Percentiles rank a stretch among this genome's conserved stretches.
phyloP scores from a whole-genome alignment of 1,284 basidiomycete genomes.

The Cerrena zonata region DNA sequence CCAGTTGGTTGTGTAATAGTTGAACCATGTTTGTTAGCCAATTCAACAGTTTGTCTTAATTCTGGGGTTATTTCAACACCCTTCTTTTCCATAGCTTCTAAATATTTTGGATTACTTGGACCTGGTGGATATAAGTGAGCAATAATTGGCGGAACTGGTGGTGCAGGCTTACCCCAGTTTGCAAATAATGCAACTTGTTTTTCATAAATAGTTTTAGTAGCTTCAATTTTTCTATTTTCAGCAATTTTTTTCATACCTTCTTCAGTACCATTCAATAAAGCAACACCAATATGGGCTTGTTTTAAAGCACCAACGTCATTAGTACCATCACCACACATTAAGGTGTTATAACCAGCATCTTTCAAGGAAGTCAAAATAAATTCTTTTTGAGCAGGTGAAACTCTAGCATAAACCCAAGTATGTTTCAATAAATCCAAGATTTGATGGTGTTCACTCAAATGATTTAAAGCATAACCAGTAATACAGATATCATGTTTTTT shows the following conservation, averaged over 20 bases:
- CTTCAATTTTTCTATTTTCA: slow-evolving; percentile 81
- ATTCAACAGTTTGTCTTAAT: slow-evolving; percentile 82
- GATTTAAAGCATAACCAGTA: slow-evolving; percentile 86
- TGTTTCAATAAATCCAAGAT: slow-evolving; percentile 83
- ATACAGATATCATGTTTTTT: slow-evolving; percentile 89
- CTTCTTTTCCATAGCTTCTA: slow-evolving; percentile 63
- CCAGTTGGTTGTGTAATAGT: slow-evolving; percentile 16
- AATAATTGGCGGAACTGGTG: slow-evolving; percentile 80
- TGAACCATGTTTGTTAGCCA: slow-evolving; percentile 48
- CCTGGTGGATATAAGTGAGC: slow-evolving; percentile 84
- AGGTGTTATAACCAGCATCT: slow-evolving; percentile 79
- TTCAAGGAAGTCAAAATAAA: slow-evolving; percentile 85
- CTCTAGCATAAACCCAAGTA: slow-evolving; percentile 94
- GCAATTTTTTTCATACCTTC: slow-evolving; percentile 91
- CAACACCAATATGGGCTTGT: slow-evolving; percentile 92
- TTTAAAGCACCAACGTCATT: slow-evolving; percentile 96
- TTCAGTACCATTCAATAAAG: slow-evolving; percentile 82
- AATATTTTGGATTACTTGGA: slow-evolving; percentile 82
- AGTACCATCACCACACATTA: slow-evolving; percentile 96
- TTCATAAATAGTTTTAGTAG: slow-evolving; percentile 93
- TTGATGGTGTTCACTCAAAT: slow-evolving; percentile 58
- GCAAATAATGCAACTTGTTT: slow-evolving; percentile 85
- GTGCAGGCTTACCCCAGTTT: slow-evolving; percentile 85
- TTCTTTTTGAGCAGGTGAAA: slow-evolving; percentile 91
- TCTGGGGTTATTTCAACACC: slow-evolving; percentile 59